Conservation (phyloP, 495 filamentous ascomycete genomes). For the Parathielavia hyrcaniae region DNA sequence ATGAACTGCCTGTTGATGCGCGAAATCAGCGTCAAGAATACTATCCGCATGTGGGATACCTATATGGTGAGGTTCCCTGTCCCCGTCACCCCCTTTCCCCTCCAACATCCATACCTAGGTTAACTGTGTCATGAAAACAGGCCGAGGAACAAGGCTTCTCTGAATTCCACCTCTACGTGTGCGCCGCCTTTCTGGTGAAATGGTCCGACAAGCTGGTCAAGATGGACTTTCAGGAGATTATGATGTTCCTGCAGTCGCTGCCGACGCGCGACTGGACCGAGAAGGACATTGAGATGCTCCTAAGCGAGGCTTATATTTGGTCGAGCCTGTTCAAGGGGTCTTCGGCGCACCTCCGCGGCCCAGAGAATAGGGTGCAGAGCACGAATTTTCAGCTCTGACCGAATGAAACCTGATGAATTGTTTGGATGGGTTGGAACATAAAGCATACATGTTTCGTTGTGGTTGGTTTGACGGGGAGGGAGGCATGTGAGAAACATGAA, state of each 20-base stretch:
- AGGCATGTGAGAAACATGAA: background rate
- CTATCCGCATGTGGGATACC: conserved; percentile 98
- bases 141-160: conserved; percentile 98
- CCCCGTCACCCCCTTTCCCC: background rate
- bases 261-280: conserved; percentile 95
- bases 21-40: conserved; percentile 91
- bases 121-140: conserved; percentile 40
- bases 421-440: background rate
- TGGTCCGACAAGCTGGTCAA: conserved; percentile 92
- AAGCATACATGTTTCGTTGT: background rate
- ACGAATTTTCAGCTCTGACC: conserved; percentile 41
- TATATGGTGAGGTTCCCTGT: conserved; percentile 64
- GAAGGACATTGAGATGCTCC: conserved; percentile 90
- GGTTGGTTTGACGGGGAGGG: background rate
- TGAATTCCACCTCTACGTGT: conserved; percentile 96
- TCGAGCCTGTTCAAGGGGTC: conserved; percentile 86
- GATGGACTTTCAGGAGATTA: conserved; percentile 97
- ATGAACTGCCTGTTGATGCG: conserved; percentile 99
- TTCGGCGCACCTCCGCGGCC: conserved; percentile 67
- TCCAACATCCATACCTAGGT: conserved; percentile 8
- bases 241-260: conserved; percentile 97
- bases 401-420: background rate
- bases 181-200: conserved; percentile 96
- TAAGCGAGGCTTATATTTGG: conserved; percentile 96
- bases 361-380: conserved; percentile 28